A percentile compares a stretch with the other conserved stretches of the same genome.
Evolutionary conservation across 305 asterid species (phyloP).

Genomic region (Fraxinus albicans): DNA sequence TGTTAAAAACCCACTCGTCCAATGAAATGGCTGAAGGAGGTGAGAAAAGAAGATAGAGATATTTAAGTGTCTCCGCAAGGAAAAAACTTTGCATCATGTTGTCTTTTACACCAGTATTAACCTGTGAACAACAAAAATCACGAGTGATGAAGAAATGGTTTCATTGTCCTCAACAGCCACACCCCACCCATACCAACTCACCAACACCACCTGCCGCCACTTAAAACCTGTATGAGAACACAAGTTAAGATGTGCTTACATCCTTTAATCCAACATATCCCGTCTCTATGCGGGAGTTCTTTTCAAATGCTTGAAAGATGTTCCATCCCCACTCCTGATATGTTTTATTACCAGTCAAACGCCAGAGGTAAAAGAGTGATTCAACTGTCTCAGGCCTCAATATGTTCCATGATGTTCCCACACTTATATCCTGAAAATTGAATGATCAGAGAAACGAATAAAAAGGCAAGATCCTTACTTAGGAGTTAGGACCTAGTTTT

Average conservation of each 20-base stretch:
- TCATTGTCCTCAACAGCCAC: neutral
- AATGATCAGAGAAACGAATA: neutral
- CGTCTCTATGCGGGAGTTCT: slow-evolving; percentile 78
- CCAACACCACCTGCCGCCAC: neutral
- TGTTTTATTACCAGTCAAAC: slow-evolving; percentile 94
- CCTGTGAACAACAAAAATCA: slow-evolving; percentile 48
- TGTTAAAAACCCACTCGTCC: slow-evolving; percentile 98
- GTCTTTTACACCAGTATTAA: slow-evolving; percentile 90
- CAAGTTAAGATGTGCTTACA: slow-evolving; percentile 50
- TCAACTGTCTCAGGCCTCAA: slow-evolving; percentile 99
- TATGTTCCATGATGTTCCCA: slow-evolving; percentile 99
- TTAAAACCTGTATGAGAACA: neutral
- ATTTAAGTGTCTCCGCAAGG: slow-evolving; percentile 92
- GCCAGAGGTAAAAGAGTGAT: slow-evolving; percentile 97
- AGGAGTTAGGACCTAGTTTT: neutral
- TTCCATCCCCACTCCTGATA: slow-evolving; percentile 99
- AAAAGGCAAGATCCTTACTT: slow-evolving; percentile 25
- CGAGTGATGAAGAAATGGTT: neutral
- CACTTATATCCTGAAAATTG: slow-evolving; percentile 67
- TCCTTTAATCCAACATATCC: slow-evolving; percentile 98
- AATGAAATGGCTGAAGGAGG: slow-evolving; percentile 84
- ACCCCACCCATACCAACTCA: neutral
- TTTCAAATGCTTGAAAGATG: slow-evolving; percentile 96
- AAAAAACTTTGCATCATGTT: slow-evolving; percentile 99
- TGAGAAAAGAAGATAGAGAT: slow-evolving; percentile 90